Evolutionary conservation across 129 eudicot species (phyloP).

Genomic region (Centaurea solstitialis): DNA sequence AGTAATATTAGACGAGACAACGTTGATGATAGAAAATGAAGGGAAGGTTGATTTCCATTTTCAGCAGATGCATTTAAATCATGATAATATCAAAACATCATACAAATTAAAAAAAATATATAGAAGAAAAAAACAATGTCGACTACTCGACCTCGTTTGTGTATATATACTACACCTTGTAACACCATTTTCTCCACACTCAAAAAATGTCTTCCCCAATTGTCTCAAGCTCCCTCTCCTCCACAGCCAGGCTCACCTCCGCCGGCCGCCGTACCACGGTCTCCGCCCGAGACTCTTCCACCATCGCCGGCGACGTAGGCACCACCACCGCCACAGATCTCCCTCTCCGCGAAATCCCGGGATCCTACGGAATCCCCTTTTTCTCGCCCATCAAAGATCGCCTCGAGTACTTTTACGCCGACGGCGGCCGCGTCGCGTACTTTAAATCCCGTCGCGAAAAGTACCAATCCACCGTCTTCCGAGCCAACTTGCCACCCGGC

Average conservation of each 20-base stretch:
- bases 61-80: no score
- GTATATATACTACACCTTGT: background rate
- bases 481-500: slow-evolving; percentile 37
- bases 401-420: slow-evolving; percentile 20
- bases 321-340: background rate
- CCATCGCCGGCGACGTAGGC: background rate
- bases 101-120: background rate
- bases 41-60: no score
- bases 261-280: no score
- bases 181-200: background rate
- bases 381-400: slow-evolving; percentile 20
- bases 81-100: background rate
- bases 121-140: background rate
- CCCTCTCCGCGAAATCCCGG: slow-evolving; percentile 28
- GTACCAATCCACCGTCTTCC: slow-evolving; percentile 19
- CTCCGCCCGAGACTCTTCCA: background rate
- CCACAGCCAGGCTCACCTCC: background rate
- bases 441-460: slow-evolving; percentile 4
- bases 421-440: slow-evolving; percentile 12
- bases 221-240: no score
- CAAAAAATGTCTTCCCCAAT: background rate
- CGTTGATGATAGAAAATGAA: no score
- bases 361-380: slow-evolving; percentile 18
- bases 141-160: no score
- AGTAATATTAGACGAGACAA: no score